Conservation (phyloP, 495 filamentous ascomycete genomes). For the Pyrenula massariospora region DNA sequence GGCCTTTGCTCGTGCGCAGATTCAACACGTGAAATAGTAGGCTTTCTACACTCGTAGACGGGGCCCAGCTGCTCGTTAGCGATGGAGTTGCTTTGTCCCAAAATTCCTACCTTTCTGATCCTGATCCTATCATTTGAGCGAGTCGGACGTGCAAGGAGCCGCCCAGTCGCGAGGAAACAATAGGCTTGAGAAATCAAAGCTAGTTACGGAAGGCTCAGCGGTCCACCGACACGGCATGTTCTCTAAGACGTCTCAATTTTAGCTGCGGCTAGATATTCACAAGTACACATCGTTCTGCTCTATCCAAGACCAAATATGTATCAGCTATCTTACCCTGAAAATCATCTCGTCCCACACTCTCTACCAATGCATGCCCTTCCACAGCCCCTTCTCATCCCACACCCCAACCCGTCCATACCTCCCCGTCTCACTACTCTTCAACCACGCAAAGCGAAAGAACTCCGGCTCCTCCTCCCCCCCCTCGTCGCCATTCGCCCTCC, state of each 20-base stretch:
- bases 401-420: constrained; percentile 76
- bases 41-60: too few species aligned
- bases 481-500: constrained; percentile 19
- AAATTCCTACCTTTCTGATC: too few species aligned
- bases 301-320: not conserved
- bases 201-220: not conserved
- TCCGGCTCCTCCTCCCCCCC: constrained; percentile 36
- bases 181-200: too few species aligned
- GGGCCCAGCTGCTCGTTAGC: too few species aligned
- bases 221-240: too few species aligned
- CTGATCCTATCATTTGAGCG: too few species aligned
- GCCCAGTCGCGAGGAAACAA: too few species aligned
- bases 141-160: too few species aligned
- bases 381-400: constrained; percentile 59
- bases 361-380: constrained; percentile 24
- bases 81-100: too few species aligned
- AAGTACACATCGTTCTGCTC: not conserved
- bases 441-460: constrained; percentile 80
- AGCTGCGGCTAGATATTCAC: not conserved
- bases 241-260: not conserved
- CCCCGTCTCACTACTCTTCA: constrained; percentile 53
- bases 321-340: not conserved
- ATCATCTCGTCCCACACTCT: not conserved
- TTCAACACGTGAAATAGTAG: too few species aligned
- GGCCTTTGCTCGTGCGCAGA: too few species aligned